phyloP scores from a whole-genome alignment of 805 yeast genomes.

The Teunomyces barrocoloradensis region DNA sequence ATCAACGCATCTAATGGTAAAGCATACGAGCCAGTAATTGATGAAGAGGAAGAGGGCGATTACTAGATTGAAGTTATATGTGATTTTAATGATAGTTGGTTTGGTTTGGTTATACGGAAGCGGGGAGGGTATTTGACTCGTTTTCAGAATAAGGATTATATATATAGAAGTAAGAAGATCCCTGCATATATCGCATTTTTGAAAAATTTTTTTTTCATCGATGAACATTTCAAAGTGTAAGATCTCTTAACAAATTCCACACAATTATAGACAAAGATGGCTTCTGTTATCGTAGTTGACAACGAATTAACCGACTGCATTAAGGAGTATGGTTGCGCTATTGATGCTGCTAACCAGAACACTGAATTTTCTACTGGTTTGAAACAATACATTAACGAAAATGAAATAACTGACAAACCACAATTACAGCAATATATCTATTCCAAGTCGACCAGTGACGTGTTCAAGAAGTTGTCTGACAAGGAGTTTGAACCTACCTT shows the following conservation, averaged over 20 bases:
- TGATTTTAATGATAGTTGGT: too few relatives aligned
- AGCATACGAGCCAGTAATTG: conserved; percentile 14
- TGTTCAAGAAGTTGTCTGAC: conserved; percentile 35
- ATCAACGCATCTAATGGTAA: not conserved
- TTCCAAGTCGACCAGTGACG: conserved; percentile 27
- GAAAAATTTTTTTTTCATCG: conserved; percentile 6
- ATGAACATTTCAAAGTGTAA: conserved; percentile 2
- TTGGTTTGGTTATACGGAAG: too few relatives aligned
- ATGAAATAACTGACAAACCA: conserved; percentile 25
- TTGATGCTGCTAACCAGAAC: conserved; percentile 31
- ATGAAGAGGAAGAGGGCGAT: conserved; percentile 16
- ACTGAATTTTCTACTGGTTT: conserved; percentile 28
- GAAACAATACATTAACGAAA: conserved; percentile 18
- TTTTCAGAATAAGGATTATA: too few relatives aligned
- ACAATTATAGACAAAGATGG: conserved; percentile 21
- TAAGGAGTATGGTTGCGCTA: conserved; percentile 37
- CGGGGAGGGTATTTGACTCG: not conserved
- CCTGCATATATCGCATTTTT: not conserved
- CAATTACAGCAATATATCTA: conserved; percentile 28
- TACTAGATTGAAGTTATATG: not conserved
- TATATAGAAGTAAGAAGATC: not conserved
- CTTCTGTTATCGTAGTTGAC: conserved; percentile 44
- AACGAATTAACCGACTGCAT: conserved; percentile 41
- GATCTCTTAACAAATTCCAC: not conserved
- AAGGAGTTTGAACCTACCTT: conserved; percentile 46